These are phyloP conservation scores for Eucalyptus erythrocorys DNA, from an alignment of 345 rosid genomes.

Conservation along the genomic window DNA sequence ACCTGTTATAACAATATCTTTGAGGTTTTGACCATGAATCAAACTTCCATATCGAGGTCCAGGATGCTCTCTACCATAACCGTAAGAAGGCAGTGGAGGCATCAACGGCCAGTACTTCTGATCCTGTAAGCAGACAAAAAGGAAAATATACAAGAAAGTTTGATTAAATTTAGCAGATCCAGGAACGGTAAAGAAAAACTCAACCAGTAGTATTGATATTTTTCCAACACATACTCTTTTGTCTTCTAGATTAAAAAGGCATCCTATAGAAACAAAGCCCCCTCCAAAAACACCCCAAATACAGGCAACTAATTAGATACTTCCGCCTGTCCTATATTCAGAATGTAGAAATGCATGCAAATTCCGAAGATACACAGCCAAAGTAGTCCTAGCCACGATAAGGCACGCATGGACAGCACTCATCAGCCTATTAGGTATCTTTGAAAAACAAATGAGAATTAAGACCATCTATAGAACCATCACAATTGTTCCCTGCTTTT, in stretches of 20 bases:
- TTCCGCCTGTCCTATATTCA: not conserved
- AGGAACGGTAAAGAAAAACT: not conserved
- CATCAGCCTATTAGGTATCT: not conserved
- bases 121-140: slow-evolving; percentile 18
- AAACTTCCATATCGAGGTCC: slow-evolving; percentile 65
- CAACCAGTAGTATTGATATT: not conserved
- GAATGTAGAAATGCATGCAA: not conserved
- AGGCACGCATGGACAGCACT: not conserved
- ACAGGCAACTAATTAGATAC: not conserved
- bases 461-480: not conserved
- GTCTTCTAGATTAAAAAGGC: not conserved
- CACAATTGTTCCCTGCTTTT: not conserved
- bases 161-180: not conserved
- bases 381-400: not conserved
- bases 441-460: not conserved
- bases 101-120: slow-evolving; percentile 48
- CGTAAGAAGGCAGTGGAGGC: slow-evolving; percentile 61
- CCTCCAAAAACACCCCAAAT: not conserved
- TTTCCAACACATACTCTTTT: not conserved
- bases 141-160: not conserved
- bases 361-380: not conserved
- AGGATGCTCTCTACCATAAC: slow-evolving; percentile 54
- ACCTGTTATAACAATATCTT: slow-evolving; percentile 54
- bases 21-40: slow-evolving; percentile 58
- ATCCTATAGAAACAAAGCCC: not conserved